Base-by-base conservation (phyloP, 306 rosid species). In the Ammopiptanthus mongolicus region DNA sequence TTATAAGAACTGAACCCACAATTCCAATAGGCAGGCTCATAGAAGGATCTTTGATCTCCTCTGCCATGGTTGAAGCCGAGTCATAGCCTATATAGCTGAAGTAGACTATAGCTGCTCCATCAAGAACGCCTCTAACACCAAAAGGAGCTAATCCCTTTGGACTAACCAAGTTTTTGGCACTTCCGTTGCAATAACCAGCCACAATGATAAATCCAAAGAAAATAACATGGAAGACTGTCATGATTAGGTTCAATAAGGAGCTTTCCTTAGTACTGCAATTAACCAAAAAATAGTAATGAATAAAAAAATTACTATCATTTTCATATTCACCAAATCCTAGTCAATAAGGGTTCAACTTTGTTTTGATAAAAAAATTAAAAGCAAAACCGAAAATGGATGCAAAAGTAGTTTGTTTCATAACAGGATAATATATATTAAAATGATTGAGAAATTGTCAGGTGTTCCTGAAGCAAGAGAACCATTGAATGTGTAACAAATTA, bases 11-110 rank as follows among this genome's bases (percentile, higher is more conserved):
- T 18, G 98, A 91, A 33, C 98, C 98, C 59, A 90, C 80, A 44
- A 94, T 91, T 76, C 98, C 97, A 69, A 94, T 63, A 6, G 98
- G 98, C 21, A 94, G 88, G 72, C 86, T 87, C 73, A 72, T 88
- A 4, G 81, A 78, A 72, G 97, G 98, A 61, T 85, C 87, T 74
- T 84, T 89, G 33, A 88, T 90, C 81, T 94, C 98, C 76, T 94
- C 98, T 21, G 98, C 98, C 90, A 94, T 79, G 23, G 98, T 94
- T 78, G 98, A 91, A 77, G 91, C 98, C 10, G 98, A 91, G 80
- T 94, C 97, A 78, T 91, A 94, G 41, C 98, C 98, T 48, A 94
- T 94, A 65, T 91, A 94, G 79, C 96, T 92, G 75, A 94, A 88
- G 77, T 94, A 94, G 13, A 94, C 98, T 53, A 81, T 77, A 58